Evolutionary conservation across 148 eudicot genomes (phyloP).

Genomic region (Nepenthes gracilis): DNA sequence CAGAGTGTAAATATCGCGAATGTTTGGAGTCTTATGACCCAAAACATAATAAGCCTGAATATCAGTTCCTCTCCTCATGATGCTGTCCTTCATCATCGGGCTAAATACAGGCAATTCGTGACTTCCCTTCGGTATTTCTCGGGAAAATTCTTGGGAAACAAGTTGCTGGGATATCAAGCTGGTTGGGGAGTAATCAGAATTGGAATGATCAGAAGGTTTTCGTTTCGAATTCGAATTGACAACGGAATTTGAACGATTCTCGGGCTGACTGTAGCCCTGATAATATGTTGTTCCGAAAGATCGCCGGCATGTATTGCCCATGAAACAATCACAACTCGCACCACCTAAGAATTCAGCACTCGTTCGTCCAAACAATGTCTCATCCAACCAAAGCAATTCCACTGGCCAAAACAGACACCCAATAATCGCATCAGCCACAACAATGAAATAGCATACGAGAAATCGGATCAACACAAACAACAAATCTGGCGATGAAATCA

Average conservation of each 20-base stretch:
- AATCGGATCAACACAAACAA: not conserved
- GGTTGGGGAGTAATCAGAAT: slow-evolving; percentile 41
- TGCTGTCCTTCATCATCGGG: slow-evolving; percentile 20
- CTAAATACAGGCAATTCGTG: slow-evolving; percentile 8
- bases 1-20: slow-evolving; percentile 70
- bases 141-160: slow-evolving; percentile 43
- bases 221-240: slow-evolving; percentile 22
- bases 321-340: slow-evolving; percentile 46
- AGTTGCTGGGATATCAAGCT: slow-evolving; percentile 37
- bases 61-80: slow-evolving; percentile 29
- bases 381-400: not conserved
- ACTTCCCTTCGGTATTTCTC: slow-evolving; percentile 22
- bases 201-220: slow-evolving; percentile 16
- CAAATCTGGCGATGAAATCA: not conserved
- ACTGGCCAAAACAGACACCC: not conserved
- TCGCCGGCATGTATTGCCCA: slow-evolving; percentile 96
- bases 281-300: slow-evolving; percentile 48
- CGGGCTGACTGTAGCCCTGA: slow-evolving; percentile 56
- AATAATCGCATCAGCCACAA: not conserved
- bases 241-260: slow-evolving; percentile 36
- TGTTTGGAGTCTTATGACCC: slow-evolving; percentile 78
- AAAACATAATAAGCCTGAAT: slow-evolving; percentile 59
- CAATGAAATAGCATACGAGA: not conserved
- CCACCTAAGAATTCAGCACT: not conserved
- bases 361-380: not conserved